Evolutionary conservation across 768 basidiomycete species (phyloP), one percentile per base, ranked within the genome.

Genomic region (Lyophyllum semitale): DNA sequence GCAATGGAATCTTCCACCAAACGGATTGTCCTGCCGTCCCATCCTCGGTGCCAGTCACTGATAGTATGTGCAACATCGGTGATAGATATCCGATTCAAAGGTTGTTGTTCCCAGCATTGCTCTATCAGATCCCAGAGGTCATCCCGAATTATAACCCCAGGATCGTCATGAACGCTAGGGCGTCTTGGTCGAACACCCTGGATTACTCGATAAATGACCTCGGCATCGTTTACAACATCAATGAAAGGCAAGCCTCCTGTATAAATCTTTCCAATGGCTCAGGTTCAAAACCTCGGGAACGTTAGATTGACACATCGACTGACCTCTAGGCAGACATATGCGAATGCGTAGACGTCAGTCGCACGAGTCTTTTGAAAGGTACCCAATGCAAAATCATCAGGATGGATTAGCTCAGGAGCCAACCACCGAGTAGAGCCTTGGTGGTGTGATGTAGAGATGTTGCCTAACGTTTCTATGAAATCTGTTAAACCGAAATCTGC

Each of bases 401-500:
- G 59, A 37, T 60, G 59, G 18, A 60, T 60, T 27, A 60, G 52
- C 22, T 60, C 59, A 17, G 59, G 59, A 8, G 59, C 55, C 22
- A 60, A 42, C 59, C 59, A 60, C 26, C 59, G 30, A 25, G 59
- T 60, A 15, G 59, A 60, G 11, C 55, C 59, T 47, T 60, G 59
- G 29, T 53, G 33, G 29, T 54, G 55, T 30, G 59, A 60, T 8
- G 43, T 38, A 35, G 59, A 60, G 2, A 20, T 23, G 2, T 50
- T 44, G 20, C 48, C 59, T 11, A 60, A 22, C 6, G 59, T 45
- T 44, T 60, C 59, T 8, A 60, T 53, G 41, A 61, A 61, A 30
- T 58, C 57, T 18, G 60, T 58, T 17, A 61, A 38, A 22, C 60
- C 60, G 46, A 61, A 61, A 38, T 58, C 60, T n/a, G 57, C 57